A percentile compares a stretch with the other conserved stretches of the same genome.
phyloP scores from a whole-genome alignment of 2,329 filamentous ascomycete species.

The Verticillium longisporum region DNA sequence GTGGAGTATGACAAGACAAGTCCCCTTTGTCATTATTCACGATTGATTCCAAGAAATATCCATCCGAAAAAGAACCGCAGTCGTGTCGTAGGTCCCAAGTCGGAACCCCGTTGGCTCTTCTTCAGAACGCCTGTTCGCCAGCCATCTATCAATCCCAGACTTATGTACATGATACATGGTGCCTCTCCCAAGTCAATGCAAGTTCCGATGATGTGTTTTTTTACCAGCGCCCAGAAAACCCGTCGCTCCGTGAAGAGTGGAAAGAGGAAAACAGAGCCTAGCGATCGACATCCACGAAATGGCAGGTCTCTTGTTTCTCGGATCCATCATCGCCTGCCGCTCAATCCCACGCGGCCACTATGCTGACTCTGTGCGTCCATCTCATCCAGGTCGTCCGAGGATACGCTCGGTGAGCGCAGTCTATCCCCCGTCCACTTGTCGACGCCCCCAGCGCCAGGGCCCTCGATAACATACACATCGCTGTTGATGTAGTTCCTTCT shows the following conservation, averaged over 20 bases:
- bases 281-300: background rate
- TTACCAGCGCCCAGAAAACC: background rate
- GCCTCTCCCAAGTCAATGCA: background rate
- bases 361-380: conserved; percentile 15
- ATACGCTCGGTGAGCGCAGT: conserved; percentile 17
- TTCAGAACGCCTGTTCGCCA: background rate
- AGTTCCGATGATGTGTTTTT: background rate
- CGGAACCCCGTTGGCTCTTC: background rate
- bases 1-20: too few relatives aligned
- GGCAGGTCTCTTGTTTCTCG: too few relatives aligned
- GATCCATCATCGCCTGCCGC: background rate
- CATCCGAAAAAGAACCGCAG: background rate
- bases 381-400: conserved; percentile 14
- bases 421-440: conserved; percentile 12
- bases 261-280: background rate
- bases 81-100: background rate
- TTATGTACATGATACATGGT: background rate
- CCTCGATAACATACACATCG: conserved; percentile 29
- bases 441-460: conserved; percentile 10
- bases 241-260: background rate
- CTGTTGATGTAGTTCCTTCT: conserved; percentile 17
- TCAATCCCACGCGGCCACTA: conserved; percentile 11
- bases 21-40: background rate
- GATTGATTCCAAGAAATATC: background rate
- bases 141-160: background rate